These are phyloP conservation scores for Ustilago xerochloae DNA, from an alignment of 1,284 basidiomycete species.

Conservation along the genomic window DNA sequence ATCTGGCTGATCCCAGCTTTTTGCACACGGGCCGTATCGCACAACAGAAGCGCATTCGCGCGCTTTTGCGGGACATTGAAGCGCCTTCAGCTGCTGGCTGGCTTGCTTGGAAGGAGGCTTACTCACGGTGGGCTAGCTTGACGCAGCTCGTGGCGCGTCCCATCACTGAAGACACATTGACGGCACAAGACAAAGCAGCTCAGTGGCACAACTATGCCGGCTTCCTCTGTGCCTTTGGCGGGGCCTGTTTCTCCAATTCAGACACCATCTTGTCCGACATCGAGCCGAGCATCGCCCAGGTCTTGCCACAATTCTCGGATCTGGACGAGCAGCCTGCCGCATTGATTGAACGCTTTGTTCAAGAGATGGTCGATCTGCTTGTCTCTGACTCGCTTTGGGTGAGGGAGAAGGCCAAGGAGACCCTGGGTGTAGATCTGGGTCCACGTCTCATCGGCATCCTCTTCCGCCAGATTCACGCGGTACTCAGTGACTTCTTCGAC, in stretches of 20 bases:
- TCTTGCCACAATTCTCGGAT: slow-evolving; percentile 36
- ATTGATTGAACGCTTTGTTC: slow-evolving; percentile 56
- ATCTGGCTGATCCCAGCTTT: slow-evolving; percentile 48
- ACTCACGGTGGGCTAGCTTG: slow-evolving; percentile 76
- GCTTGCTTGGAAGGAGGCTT: slow-evolving; percentile 84
- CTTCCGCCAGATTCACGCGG: slow-evolving; percentile 60
- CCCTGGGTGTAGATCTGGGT: slow-evolving; percentile 58
- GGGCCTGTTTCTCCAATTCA: slow-evolving; percentile 71
- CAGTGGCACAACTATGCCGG: slow-evolving; percentile 88
- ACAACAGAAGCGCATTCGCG: slow-evolving; percentile 82
- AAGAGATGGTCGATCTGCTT: slow-evolving; percentile 65
- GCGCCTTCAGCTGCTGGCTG: slow-evolving; percentile 76
- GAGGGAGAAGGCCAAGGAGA: slow-evolving; percentile 66
- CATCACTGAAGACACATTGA: slow-evolving; percentile 75
- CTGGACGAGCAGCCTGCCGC: slow-evolving; percentile 35
- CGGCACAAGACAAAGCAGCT: slow-evolving; percentile 59
- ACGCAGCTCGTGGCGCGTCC: slow-evolving; percentile 50
- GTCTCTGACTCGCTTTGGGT: slow-evolving; percentile 65
- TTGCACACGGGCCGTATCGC: slow-evolving; percentile 74
- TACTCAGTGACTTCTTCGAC: slow-evolving; percentile 65
- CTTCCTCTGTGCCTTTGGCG: slow-evolving; percentile 81
- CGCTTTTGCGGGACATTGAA: slow-evolving; percentile 76
- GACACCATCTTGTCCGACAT: slow-evolving; percentile 16
- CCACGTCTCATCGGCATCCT: slow-evolving; percentile 57
- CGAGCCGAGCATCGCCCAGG: slow-evolving; percentile 21